These are phyloP conservation scores for Tolypocladium tundrense DNA, from an alignment of 2,329 filamentous ascomycete species.

Conservation along the genomic window DNA sequence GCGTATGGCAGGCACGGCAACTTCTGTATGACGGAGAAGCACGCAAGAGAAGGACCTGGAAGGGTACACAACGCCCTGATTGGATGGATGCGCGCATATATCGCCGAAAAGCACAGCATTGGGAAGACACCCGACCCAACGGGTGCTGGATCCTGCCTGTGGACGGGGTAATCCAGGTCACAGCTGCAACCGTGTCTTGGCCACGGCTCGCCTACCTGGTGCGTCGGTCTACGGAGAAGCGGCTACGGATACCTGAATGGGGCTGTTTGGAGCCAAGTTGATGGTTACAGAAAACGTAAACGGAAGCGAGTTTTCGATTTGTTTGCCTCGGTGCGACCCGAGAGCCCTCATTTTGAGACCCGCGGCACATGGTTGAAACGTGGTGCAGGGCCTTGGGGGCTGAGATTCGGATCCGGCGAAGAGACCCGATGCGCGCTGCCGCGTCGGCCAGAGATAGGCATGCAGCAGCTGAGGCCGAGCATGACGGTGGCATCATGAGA, in stretches of 20 bases:
- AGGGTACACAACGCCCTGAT: not conserved
- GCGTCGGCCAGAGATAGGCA: not conserved
- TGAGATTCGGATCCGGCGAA: not conserved
- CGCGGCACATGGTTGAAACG: not conserved
- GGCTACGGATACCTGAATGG: not conserved
- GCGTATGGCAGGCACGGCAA: not conserved
- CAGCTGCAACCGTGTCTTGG: not conserved
- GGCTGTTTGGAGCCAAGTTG: not conserved
- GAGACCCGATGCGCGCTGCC: not conserved
- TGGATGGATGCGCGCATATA: not conserved
- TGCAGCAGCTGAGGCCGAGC: not conserved
- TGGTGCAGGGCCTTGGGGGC: not conserved
- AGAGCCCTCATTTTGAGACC: not conserved
- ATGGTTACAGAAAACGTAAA: not conserved
- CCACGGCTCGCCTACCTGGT: not conserved
- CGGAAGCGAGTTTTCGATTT: not conserved
- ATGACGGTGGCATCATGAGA: not conserved
- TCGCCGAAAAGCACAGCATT: not conserved
- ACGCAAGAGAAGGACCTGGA: not conserved
- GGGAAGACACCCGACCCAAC: not conserved
- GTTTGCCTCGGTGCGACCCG: not conserved
- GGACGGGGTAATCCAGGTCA: not conserved
- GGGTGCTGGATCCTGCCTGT: not conserved
- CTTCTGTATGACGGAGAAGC: too few relatives aligned
- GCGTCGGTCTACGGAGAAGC: not conserved